phyloP scores from a whole-genome alignment of 306 rosid species.

The Rubus idaeus region DNA sequence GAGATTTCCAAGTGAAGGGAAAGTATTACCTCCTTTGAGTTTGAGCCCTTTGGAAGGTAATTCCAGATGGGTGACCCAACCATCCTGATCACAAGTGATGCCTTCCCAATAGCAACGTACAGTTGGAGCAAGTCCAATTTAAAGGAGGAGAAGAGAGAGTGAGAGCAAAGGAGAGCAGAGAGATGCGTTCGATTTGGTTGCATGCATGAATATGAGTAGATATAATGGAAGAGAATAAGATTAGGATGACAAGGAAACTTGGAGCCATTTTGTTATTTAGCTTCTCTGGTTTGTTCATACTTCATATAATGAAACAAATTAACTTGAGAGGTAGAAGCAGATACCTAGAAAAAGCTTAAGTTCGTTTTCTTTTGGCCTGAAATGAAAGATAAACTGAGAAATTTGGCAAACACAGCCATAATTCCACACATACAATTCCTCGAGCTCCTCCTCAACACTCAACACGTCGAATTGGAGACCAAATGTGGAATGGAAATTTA shows the following conservation, averaged over 20 bases:
- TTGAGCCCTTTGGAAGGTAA: conserved; percentile 11
- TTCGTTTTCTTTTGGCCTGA: no score
- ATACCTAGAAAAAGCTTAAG: no score
- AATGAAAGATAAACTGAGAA: no score
- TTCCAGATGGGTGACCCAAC: not conserved
- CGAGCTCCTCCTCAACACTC: no score
- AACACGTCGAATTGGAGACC: no score
- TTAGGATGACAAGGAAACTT: not conserved
- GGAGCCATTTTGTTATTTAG: not conserved
- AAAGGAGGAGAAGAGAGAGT: not conserved
- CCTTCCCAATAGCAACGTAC: conserved; percentile 9
- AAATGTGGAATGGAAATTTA: no score
- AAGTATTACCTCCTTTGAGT: not conserved
- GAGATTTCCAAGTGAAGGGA: not conserved
- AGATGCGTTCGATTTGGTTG: not conserved
- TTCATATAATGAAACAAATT: no score
- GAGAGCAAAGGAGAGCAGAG: not conserved
- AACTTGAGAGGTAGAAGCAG: no score
- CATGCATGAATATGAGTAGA: not conserved
- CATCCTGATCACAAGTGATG: not conserved
- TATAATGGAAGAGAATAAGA: not conserved
- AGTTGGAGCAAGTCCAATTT: conserved; percentile 1
- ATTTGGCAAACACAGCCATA: no score
- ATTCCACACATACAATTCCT: no score
- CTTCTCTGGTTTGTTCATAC: no score